Evolutionary conservation across 345 rosid species (phyloP).

Genomic region (Firmiana major): DNA sequence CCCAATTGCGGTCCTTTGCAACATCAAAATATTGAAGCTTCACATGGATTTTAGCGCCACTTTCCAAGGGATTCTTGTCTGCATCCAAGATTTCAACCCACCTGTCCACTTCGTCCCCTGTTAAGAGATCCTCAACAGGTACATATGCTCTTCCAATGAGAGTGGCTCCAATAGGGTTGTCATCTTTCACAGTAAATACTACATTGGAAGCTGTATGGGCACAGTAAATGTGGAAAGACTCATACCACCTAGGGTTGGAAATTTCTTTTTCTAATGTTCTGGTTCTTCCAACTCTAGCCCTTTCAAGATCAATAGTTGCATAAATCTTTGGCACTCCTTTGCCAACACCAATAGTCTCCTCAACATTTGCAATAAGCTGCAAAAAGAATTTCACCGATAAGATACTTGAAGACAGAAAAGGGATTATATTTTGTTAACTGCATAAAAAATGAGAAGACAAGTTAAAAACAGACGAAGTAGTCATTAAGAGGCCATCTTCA

Average conservation of each 20-base stretch:
- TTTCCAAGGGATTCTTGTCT: slow-evolving; percentile 52
- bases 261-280: slow-evolving; percentile 57
- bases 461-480: neutral
- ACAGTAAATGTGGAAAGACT: slow-evolving; percentile 91
- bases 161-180: slow-evolving; percentile 83
- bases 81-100: slow-evolving; percentile 79
- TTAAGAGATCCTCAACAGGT: slow-evolving; percentile 65
- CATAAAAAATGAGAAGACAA: neutral
- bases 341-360: slow-evolving; percentile 78
- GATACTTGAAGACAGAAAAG: slow-evolving; percentile 6
- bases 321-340: slow-evolving; percentile 71
- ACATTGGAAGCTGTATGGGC: slow-evolving; percentile 82
- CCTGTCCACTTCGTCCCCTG: slow-evolving; percentile 82
- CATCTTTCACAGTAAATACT: slow-evolving; percentile 86
- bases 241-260: slow-evolving; percentile 70
- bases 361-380: slow-evolving; percentile 71
- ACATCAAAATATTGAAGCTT: slow-evolving; percentile 79
- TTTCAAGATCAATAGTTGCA: slow-evolving; percentile 84
- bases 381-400: slow-evolving; percentile 18
- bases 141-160: slow-evolving; percentile 84
- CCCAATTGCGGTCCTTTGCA: slow-evolving; percentile 64
- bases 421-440: neutral
- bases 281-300: slow-evolving; percentile 93
- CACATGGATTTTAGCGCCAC: slow-evolving; percentile 82
- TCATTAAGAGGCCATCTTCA: neutral